Percentiles rank a stretch among this genome's conserved stretches.
Conservation (phyloP, 2,329 filamentous ascomycete species). For the Hypoxylon sp. region DNA sequence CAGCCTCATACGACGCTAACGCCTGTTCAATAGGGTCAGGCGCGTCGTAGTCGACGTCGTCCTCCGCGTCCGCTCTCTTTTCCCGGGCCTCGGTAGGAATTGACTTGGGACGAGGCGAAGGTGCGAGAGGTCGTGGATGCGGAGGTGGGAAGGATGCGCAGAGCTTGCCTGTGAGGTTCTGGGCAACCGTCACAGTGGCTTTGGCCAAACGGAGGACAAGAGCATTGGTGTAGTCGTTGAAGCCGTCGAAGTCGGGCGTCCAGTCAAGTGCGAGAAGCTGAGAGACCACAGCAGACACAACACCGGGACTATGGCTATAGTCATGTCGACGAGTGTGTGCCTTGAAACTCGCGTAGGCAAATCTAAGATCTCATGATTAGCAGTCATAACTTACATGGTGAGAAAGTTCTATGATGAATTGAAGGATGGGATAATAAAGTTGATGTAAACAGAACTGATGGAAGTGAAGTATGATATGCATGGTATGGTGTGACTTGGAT, state of each 20-base stretch:
- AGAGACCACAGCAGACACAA: background rate
- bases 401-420: background rate
- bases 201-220: background rate
- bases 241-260: background rate
- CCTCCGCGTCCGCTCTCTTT: no score
- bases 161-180: background rate
- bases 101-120: no score
- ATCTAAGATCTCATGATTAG: background rate
- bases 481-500: background rate
- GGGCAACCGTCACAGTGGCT: background rate
- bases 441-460: background rate
- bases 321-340: background rate
- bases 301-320: background rate
- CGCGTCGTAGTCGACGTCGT: no score
- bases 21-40: no score
- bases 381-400: background rate
- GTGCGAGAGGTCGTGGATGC: background rate
- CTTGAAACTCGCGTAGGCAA: background rate
- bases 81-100: no score
- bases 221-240: background rate
- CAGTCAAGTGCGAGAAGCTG: conserved; percentile 11
- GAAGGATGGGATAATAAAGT: background rate
- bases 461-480: background rate
- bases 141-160: background rate
- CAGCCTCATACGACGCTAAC: no score